phyloP scores from a whole-genome alignment of 108 stramenopile genomes.

The Bacterosira constricta region DNA sequence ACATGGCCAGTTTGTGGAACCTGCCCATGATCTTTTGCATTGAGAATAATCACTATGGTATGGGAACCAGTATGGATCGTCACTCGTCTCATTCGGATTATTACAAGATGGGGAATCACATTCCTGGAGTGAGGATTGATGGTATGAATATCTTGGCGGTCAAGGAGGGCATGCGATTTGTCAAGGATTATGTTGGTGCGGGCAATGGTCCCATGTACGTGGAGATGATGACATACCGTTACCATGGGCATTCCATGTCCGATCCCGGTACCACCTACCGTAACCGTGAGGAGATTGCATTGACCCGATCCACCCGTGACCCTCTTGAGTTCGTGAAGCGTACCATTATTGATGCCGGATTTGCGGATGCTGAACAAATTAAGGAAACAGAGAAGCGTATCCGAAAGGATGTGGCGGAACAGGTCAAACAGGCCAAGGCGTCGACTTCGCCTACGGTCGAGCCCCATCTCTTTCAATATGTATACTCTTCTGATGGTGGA shows the following conservation, averaged over 20 bases:
- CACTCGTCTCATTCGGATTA: conserved; percentile 94
- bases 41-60: conserved; percentile 99
- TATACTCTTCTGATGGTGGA: conserved; percentile 65
- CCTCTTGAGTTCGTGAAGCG: conserved; percentile 98
- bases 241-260: conserved; percentile 99
- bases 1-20: conserved; percentile 94
- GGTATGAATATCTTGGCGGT: conserved; percentile 99
- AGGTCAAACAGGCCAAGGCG: conserved; percentile 89
- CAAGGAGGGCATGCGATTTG: conserved; percentile 95
- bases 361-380: conserved; percentile 91
- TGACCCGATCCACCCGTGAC: conserved; percentile 95
- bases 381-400: conserved; percentile 97
- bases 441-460: conserved; percentile 52
- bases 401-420: conserved; percentile 90
- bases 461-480: conserved; percentile 60
- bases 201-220: conserved; percentile 99
- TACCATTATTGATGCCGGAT: conserved; percentile 87
- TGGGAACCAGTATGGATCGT: conserved; percentile 99
- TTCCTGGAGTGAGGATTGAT: conserved; percentile 96
- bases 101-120: conserved; percentile 99
- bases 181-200: conserved; percentile 89
- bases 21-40: conserved; percentile 99
- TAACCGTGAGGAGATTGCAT: conserved; percentile 98
- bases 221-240: conserved; percentile 98
- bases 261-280: conserved; percentile 99